Evolutionary conservation across 805 yeast species (phyloP).

Genomic region (Metschnikowia henanensis): DNA sequence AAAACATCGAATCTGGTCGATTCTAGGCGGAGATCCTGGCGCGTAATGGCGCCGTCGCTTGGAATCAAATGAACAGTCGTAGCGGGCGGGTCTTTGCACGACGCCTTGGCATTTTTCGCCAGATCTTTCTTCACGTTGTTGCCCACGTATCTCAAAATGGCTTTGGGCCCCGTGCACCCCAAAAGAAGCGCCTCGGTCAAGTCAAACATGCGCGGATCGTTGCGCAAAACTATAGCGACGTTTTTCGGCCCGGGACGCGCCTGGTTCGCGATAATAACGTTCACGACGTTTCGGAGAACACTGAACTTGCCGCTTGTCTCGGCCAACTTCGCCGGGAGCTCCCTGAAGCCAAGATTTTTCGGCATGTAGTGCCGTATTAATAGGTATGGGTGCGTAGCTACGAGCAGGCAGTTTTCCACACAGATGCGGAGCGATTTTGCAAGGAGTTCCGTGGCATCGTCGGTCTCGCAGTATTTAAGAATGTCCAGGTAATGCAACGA

Average conservation of each 20-base stretch:
- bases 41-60: conserved; percentile 27
- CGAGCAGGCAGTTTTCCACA: conserved; percentile 71
- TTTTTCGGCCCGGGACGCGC: conserved; percentile 38
- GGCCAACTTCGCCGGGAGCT: conserved; percentile 65
- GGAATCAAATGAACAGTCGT: conserved; percentile 46
- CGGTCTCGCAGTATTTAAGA: conserved; percentile 75
- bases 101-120: conserved; percentile 19
- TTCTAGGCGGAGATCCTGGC: conserved; percentile 22
- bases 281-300: conserved; percentile 62
- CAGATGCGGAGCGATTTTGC: conserved; percentile 77
- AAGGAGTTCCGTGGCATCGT: conserved; percentile 51
- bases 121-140: conserved; percentile 53
- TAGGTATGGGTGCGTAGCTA: conserved; percentile 87
- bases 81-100: conserved; percentile 15
- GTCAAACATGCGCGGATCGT: conserved; percentile 66
- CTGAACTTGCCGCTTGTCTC: conserved; percentile 85
- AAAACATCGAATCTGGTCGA: conserved; percentile 52
- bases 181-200: conserved; percentile 67
- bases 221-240: conserved; percentile 68
- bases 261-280: conserved; percentile 45
- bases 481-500: conserved; percentile 91
- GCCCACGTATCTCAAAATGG: conserved; percentile 62
- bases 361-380: conserved; percentile 86
- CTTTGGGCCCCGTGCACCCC: conserved; percentile 50
- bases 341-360: conserved; percentile 67